These are phyloP conservation scores for Limonium bicolor DNA, from an alignment of 148 eudicot genomes.

Conservation along the genomic window DNA sequence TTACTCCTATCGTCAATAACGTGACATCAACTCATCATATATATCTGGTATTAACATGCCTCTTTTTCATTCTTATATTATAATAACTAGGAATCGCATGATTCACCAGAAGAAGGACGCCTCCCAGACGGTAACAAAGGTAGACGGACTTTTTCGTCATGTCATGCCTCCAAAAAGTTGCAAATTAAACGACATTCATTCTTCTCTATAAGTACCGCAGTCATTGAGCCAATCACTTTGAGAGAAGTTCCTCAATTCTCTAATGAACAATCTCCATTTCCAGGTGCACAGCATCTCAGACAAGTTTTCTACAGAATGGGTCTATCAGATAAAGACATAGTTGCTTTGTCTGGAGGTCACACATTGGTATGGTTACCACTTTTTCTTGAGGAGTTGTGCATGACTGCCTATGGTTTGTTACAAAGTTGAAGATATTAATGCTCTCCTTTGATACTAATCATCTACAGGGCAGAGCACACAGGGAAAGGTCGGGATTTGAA, in stretches of 20 bases:
- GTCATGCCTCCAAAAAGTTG: too few relatives aligned
- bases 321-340: constrained; percentile 71
- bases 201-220: too few relatives aligned
- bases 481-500: constrained; percentile 74
- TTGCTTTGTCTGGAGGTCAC: constrained; percentile 82
- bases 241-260: too few relatives aligned
- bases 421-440: too few relatives aligned
- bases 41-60: too few relatives aligned
- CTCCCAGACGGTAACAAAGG: constrained; percentile 83
- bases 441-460: background rate
- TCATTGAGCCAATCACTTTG: too few relatives aligned
- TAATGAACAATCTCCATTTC: too few relatives aligned
- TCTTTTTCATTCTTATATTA: background rate
- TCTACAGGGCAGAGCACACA: constrained; percentile 69
- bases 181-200: too few relatives aligned
- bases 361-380: constrained; percentile 91
- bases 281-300: constrained; percentile 68
- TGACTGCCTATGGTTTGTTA: too few relatives aligned
- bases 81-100: constrained; percentile 37
- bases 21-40: too few relatives aligned
- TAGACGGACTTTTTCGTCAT: too few relatives aligned
- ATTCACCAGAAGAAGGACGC: constrained; percentile 68
- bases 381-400: too few relatives aligned
- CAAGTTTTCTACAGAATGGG: constrained; percentile 73
- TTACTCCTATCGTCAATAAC: background rate